A percentile compares a stretch with the other conserved stretches of the same genome.
phyloP scores from a whole-genome alignment of 2,329 filamentous ascomycete species.

The Clarireedia paspali region DNA sequence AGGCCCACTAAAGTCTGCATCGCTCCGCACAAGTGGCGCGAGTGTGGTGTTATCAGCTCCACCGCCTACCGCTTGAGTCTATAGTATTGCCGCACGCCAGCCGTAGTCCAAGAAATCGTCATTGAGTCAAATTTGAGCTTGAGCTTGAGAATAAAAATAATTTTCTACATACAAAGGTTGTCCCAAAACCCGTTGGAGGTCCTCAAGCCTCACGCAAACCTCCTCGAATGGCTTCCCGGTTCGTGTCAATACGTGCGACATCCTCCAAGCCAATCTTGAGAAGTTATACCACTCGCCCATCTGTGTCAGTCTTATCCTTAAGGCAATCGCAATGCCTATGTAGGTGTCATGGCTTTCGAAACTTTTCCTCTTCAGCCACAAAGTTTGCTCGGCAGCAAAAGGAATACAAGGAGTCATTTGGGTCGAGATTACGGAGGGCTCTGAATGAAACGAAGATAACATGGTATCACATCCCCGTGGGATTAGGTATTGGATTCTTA shows the following conservation, averaged over 20 bases:
- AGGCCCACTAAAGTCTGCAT: too few species aligned
- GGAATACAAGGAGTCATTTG: slow-evolving; percentile 27
- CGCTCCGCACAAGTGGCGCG: too few species aligned
- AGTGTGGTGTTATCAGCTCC: not conserved
- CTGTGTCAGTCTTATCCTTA: slow-evolving; percentile 3
- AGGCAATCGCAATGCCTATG: slow-evolving; percentile 14
- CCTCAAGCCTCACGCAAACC: too few species aligned
- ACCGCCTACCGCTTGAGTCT: not conserved
- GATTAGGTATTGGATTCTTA: slow-evolving; percentile 59
- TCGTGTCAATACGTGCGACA: not conserved
- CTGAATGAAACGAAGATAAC: slow-evolving; percentile 56
- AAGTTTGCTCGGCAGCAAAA: slow-evolving; percentile 18
- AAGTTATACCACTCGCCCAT: not conserved
- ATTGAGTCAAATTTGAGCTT: not conserved
- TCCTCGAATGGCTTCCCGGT: slow-evolving; percentile 1
- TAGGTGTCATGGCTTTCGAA: slow-evolving; percentile 17
- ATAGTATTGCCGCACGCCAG: not conserved
- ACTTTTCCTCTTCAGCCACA: slow-evolving; percentile 23
- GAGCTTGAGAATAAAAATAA: not conserved
- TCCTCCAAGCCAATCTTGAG: not conserved
- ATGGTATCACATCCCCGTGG: slow-evolving; percentile 67
- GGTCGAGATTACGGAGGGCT: slow-evolving; percentile 44
- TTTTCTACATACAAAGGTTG: too few species aligned
- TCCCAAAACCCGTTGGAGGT: too few species aligned
- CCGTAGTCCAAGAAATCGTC: not conserved